Evolutionary conservation across 768 basidiomycete species (phyloP), one percentile per base, ranked within the genome.

Genomic region (Pleurotus eryngii): DNA sequence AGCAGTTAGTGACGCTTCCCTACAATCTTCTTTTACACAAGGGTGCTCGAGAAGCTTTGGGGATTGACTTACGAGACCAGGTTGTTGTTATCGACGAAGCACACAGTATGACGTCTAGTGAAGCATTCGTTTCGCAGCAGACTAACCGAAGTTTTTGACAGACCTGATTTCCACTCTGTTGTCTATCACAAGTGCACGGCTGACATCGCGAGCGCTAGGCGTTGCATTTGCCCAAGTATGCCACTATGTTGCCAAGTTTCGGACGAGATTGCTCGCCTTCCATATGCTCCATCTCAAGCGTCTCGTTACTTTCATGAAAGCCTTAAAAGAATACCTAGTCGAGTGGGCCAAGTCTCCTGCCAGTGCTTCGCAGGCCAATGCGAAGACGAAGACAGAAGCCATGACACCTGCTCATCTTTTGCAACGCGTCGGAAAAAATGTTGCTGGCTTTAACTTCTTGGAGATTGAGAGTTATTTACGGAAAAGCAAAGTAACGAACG

Each of bases 21-120:
- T 99, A 99, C 68, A 96, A 95, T 69, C 85, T 98, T 17, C 76
- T 98, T 1, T 74, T 99, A 4, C 87, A 92, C 60, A 87, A 83
- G 59, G 80, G 81, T 1, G 91, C 95, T 1, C 78, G 96, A 49
- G 92, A 97, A 64, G 86, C 93, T 0, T 77, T 98, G 0, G 90
- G 90, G 2, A 95, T 99, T 57, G 83, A 92, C 65, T 74, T 97
- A 46, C 88, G 80, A 9, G 82, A 87, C 64, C 93, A 97, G 64
- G 77, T 98, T 15, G 83, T 99, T 27, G 80, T 98, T 20, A 85
- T 99, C 55, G 96, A 99, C 65, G 96, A 99, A 74, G 96, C 96
- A 0, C 96, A 99, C 70, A 98, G 93, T 95, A 64, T 57, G 91
- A 9, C 30, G 30, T 35, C 30, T 75, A 45, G 30, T 1, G 35